Evolutionary conservation across 371 early-diverging fungal species (phyloP), one percentile per base, ranked within the genome.

Genomic region (Fennellomyces sp.): DNA sequence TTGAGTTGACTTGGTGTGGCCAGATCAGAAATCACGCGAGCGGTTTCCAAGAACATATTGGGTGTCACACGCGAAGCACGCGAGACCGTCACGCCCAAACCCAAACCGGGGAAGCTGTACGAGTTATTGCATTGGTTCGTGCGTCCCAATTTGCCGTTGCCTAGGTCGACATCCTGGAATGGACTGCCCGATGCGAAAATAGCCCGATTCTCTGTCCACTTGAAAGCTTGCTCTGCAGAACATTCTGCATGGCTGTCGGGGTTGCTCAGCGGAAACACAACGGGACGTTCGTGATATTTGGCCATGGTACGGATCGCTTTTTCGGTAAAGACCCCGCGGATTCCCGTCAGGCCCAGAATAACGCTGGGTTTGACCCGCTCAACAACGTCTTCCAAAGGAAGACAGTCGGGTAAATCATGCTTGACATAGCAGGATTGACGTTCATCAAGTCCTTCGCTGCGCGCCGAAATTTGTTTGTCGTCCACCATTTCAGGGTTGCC

Each of bases 101-200:
- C 86, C 35, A 86, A 75, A 61, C 86, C 86, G 62, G 83, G 63
- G 81, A 86, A 86, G 38, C 83, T 82, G 69, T 82, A 83, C 49
- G 84, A 82, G 68, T 86, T 86, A 67, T 86, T 86, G 73, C 84
- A 81, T 66, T 83, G 86, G 61, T 86, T 86, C 17, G 83, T 82
- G 57, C 73, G 71, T 41, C 82, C 73, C 8, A 75, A 42, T 36
- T 74, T 69, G 50, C 84, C 83, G 54, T 81, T 72, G 51, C 69
- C 66, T 8, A 77, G 55, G 4, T 33, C n/a, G 2, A 80, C 80
- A 65, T 83, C 82, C 54, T 72, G 60, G 68, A 86, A 86, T 11
- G 85, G 85, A 57, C 80, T 78, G 30, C 87, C 87, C 15, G 84
- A 82, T 29, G 87, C 87, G 69, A 84, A 86, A 42, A 86, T 86